phyloP scores from a whole-genome alignment of 2,329 filamentous ascomycete genomes.

The Pyricularia grisea region DNA sequence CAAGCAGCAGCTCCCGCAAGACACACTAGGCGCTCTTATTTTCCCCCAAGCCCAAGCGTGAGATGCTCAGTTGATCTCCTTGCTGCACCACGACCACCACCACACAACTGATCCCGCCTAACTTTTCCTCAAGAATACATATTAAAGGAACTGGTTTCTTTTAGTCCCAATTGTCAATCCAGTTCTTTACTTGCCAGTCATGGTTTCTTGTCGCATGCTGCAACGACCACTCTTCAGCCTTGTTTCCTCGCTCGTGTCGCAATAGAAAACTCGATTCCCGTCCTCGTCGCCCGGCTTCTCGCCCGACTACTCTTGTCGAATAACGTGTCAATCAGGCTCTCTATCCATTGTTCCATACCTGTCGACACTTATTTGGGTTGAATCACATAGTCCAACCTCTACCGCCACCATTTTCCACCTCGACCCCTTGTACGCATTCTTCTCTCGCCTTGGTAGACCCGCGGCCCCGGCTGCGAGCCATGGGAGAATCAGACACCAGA shows the following conservation, averaged over 20 bases:
- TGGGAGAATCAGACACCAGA: slow-evolving; percentile 62
- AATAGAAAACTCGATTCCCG: slow-evolving; percentile 1
- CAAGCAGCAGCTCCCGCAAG: slow-evolving; percentile 1
- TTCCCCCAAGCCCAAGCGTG: slow-evolving; percentile 3
- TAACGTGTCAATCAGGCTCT: neutral
- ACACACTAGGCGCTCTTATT: slow-evolving; percentile 1
- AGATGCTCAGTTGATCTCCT: neutral
- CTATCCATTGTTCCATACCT: neutral
- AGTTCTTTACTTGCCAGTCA: slow-evolving; percentile 4
- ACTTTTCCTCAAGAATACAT: neutral
- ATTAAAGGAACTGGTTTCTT: neutral
- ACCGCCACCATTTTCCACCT: neutral
- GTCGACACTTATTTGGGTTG: slow-evolving; percentile 15
- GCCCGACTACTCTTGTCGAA: slow-evolving; percentile 12
- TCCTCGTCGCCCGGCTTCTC: slow-evolving; percentile 13
- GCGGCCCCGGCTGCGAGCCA: slow-evolving; percentile 30
- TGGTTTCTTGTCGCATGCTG: slow-evolving; percentile 5
- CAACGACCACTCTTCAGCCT: neutral
- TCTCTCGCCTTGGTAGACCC: slow-evolving; percentile 18
- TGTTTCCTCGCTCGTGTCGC: slow-evolving; percentile 1
- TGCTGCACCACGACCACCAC: neutral
- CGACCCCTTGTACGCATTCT: slow-evolving; percentile 11
- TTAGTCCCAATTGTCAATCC: neutral
- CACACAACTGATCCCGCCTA: neutral
- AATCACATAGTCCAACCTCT: neutral